These are phyloP conservation scores for Sporothrix brunneoviolacea DNA, from an alignment of 2,329 filamentous ascomycete species.

Conservation along the genomic window DNA sequence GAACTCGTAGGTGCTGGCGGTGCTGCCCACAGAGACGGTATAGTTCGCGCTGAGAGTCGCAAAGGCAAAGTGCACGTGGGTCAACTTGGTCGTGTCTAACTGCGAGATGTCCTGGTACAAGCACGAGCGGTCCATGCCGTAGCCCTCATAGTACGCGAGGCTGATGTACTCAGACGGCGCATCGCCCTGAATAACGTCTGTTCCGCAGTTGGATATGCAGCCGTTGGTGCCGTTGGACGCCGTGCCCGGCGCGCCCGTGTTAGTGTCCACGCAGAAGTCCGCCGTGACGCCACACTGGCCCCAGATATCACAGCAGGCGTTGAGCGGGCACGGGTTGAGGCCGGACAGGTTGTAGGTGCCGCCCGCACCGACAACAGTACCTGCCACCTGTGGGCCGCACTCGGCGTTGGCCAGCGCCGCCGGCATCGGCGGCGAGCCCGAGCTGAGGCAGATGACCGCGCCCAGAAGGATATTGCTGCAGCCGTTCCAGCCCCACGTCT, in stretches of 20 bases:
- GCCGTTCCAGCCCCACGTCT: constrained; percentile 33
- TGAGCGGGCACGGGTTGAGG: constrained; percentile 26
- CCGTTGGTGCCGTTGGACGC: constrained; percentile 26
- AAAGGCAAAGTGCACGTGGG: constrained; percentile 30
- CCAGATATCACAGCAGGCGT: constrained; percentile 30
- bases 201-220: constrained; percentile 37
- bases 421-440: constrained; percentile 29
- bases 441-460: constrained; percentile 29
- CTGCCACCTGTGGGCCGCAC: constrained; percentile 30
- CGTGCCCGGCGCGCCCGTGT: constrained; percentile 25
- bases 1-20: constrained; percentile 22
- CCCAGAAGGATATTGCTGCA: constrained; percentile 24
- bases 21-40: constrained; percentile 19
- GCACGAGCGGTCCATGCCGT: constrained; percentile 26
- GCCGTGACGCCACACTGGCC: constrained; percentile 39
- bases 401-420: constrained; percentile 23
- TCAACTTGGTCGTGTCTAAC: constrained; percentile 20
- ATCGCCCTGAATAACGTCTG: constrained; percentile 22
- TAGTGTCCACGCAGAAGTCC: constrained; percentile 34
- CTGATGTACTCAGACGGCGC: neutral
- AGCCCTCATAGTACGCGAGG: constrained; percentile 33
- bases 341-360: constrained; percentile 18
- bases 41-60: constrained; percentile 20
- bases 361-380: constrained; percentile 19
- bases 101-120: constrained; percentile 23